Evolutionary conservation across 306 rosid genomes (phyloP).

Genomic region (Ammopiptanthus mongolicus): DNA sequence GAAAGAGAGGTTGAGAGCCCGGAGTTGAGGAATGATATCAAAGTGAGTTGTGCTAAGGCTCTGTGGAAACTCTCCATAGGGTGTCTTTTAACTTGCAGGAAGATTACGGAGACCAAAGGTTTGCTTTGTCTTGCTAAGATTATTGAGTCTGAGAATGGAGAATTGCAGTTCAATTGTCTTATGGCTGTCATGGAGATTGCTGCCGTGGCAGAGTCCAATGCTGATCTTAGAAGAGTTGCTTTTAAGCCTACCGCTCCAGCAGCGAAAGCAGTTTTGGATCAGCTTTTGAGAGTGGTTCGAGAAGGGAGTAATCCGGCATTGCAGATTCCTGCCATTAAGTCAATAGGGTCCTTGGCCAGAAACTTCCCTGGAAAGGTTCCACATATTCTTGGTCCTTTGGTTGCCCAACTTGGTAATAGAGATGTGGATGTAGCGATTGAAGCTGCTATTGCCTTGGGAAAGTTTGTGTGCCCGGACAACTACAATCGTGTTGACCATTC

Average conservation of each 20-base stretch:
- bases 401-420: conserved; percentile 51
- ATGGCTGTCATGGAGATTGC: conserved; percentile 85
- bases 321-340: conserved; percentile 64
- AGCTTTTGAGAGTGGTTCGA: conserved; percentile 60
- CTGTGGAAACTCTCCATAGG: conserved; percentile 71
- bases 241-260: conserved; percentile 67
- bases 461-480: conserved; percentile 67
- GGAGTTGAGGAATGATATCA: conserved; percentile 50
- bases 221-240: conserved; percentile 68
- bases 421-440: conserved; percentile 61
- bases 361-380: conserved; percentile 78
- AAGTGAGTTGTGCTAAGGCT: conserved; percentile 71
- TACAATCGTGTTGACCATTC: conserved; percentile 68
- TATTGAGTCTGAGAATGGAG: conserved; percentile 53
- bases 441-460: conserved; percentile 58
- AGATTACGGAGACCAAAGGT: conserved; percentile 80
- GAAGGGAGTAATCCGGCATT: conserved; percentile 33
- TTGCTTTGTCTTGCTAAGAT: conserved; percentile 84
- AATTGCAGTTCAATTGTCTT: conserved; percentile 66
- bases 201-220: conserved; percentile 51
- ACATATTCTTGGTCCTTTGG: conserved; percentile 61
- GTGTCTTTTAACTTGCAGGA: conserved; percentile 47
- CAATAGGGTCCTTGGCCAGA: conserved; percentile 76
- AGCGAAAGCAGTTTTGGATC: conserved; percentile 71
- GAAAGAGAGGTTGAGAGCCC: conserved; percentile 47